These are phyloP conservation scores for Phytophthora pistaciae DNA, from an alignment of 352 stramenopile genomes.

Conservation along the genomic window DNA sequence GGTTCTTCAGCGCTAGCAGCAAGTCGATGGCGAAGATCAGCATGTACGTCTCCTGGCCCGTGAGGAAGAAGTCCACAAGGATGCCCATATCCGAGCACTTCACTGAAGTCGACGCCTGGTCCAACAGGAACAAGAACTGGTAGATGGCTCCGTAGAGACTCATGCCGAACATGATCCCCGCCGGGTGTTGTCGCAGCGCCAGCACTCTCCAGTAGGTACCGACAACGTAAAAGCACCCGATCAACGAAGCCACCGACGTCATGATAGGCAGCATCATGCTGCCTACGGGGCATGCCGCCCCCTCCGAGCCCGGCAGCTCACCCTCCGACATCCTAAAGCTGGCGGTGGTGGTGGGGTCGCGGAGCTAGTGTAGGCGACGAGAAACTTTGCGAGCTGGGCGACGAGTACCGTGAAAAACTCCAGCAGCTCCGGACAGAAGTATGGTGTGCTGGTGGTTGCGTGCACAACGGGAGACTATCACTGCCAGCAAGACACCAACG, in stretches of 20 bases:
- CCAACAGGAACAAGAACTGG: conserved; percentile 81
- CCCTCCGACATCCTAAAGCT: conserved; percentile 27
- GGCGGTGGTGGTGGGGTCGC: neutral
- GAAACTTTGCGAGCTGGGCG: neutral
- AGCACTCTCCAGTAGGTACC: conserved; percentile 71
- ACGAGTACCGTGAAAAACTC: neutral
- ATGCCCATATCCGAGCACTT: conserved; percentile 71
- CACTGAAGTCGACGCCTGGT: conserved; percentile 50
- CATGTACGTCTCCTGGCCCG: conserved; percentile 89
- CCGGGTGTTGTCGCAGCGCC: conserved; percentile 78
- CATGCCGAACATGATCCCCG: conserved; percentile 91
- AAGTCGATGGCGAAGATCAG: conserved; percentile 91
- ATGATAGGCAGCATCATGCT: conserved; percentile 68
- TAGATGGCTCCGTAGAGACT: conserved; percentile 86
- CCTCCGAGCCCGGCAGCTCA: conserved; percentile 9
- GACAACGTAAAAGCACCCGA: conserved; percentile 85
- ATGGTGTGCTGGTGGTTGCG: conserved; percentile 1
- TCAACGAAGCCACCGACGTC: conserved; percentile 71
- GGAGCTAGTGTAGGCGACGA: no score
- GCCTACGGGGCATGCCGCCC: conserved; percentile 46
- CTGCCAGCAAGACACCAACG: conserved; percentile 4
- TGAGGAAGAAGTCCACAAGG: conserved; percentile 85
- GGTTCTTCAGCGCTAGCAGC: conserved; percentile 84
- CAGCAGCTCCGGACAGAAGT: conserved; percentile 6
- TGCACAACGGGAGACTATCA: conserved; percentile 19